Percentiles rank a stretch among this genome's conserved stretches.
These are phyloP conservation scores for Trichoderma gracile DNA, from an alignment of 2,329 filamentous ascomycete genomes.

Conservation along the genomic window DNA sequence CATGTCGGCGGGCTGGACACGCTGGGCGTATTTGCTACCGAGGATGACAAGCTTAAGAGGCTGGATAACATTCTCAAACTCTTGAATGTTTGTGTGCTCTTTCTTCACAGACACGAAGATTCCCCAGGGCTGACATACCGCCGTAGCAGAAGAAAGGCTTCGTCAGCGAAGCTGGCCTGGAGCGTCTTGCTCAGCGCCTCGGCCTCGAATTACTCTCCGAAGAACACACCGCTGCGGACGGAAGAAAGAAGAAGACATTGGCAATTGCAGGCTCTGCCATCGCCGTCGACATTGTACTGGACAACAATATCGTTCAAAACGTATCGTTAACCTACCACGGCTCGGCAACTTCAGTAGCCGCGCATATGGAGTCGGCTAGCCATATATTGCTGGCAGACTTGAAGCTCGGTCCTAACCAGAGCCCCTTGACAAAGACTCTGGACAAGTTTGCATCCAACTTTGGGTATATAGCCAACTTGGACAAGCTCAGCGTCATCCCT, in stretches of 20 bases:
- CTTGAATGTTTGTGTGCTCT: slow-evolving; percentile 46
- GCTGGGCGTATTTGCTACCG: slow-evolving; percentile 45
- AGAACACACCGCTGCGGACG: slow-evolving; percentile 48
- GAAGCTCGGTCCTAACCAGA: slow-evolving; percentile 58
- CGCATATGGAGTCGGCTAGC: slow-evolving; percentile 61
- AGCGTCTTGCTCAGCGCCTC: slow-evolving; percentile 65
- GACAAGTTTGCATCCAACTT: slow-evolving; percentile 72
- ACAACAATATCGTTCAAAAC: slow-evolving; percentile 61
- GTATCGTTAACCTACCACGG: slow-evolving; percentile 65
- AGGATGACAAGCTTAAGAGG: slow-evolving; percentile 58
- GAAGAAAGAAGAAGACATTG: slow-evolving; percentile 55
- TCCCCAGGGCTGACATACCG: slow-evolving; percentile 19
- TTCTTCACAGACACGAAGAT: neutral
- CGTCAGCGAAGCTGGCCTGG: slow-evolving; percentile 74
- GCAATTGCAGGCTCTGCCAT: slow-evolving; percentile 64
- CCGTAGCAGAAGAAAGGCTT: slow-evolving; percentile 55
- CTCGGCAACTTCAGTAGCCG: slow-evolving; percentile 57
- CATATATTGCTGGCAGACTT: slow-evolving; percentile 68
- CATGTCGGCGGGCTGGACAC: slow-evolving; percentile 50
- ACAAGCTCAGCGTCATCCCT: slow-evolving; percentile 68
- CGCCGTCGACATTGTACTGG: slow-evolving; percentile 61
- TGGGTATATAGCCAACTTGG: slow-evolving; percentile 66
- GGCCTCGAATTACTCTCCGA: slow-evolving; percentile 68
- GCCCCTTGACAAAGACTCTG: slow-evolving; percentile 68
- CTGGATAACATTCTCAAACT: slow-evolving; percentile 53